These are phyloP conservation scores for Eutrema salsugineum DNA, from an alignment of 441 rosid genomes.

Conservation along the genomic window DNA sequence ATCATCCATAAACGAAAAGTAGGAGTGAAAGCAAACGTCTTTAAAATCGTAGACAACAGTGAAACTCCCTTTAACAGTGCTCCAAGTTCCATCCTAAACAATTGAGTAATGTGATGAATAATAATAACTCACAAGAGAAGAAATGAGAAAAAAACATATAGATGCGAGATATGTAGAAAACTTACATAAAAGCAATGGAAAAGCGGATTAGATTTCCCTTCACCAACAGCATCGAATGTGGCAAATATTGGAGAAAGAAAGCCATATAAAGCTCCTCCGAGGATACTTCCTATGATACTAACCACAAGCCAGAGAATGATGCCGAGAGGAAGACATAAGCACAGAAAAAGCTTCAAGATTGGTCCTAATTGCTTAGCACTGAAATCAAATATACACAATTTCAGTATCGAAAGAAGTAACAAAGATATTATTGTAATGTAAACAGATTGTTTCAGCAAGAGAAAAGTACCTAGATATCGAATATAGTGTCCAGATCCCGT, in stretches of 20 bases:
- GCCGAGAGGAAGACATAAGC: constrained; percentile 51
- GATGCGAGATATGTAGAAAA: background rate
- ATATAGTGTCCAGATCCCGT: constrained; percentile 58
- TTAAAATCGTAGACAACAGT: constrained; percentile 64
- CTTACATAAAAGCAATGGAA: constrained; percentile 79
- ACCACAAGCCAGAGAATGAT: constrained; percentile 60
- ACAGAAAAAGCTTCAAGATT: constrained; percentile 66
- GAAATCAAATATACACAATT: constrained; percentile 30
- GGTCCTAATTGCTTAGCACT: constrained; percentile 82
- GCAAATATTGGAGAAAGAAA: constrained; percentile 87
- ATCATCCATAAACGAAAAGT: constrained; percentile 71
- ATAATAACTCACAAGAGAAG: background rate
- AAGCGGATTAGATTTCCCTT: constrained; percentile 61
- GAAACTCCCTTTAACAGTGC: constrained; percentile 57
- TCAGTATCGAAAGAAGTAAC: constrained; percentile 23
- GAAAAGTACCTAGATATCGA: constrained; percentile 59
- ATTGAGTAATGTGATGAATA: background rate
- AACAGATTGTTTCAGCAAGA: constrained; percentile 1
- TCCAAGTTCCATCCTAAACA: constrained; percentile 94
- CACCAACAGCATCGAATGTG: constrained; percentile 91
- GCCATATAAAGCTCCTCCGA: constrained; percentile 75
- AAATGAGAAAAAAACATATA: background rate
- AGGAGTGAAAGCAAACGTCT: constrained; percentile 82
- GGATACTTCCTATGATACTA: constrained; percentile 58
- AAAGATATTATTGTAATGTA: background rate